Conservation (phyloP, 148 eudicot species). For the Dysphania ambrosioides region DNA sequence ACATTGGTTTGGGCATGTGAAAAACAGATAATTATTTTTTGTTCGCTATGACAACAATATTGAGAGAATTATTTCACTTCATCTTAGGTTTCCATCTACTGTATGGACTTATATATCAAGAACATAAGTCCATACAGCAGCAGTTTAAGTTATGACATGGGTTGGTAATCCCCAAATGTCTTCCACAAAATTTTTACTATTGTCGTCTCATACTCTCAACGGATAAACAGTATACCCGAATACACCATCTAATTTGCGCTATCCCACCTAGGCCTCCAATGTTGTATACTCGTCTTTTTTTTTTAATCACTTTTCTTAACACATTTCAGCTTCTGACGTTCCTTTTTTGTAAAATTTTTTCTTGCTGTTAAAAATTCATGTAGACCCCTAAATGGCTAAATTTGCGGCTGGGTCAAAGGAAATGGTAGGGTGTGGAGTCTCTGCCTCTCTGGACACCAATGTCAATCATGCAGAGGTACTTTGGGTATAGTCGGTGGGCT, state of each 20-base stretch:
- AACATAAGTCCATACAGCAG: neutral
- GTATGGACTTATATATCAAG: neutral
- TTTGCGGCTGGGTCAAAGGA: neutral
- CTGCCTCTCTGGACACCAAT: neutral
- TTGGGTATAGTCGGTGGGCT: conserved; percentile 17
- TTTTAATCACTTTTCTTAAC: neutral
- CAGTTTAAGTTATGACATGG: neutral
- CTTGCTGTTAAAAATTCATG: conserved; percentile 1
- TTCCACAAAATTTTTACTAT: neutral
- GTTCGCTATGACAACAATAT: neutral
- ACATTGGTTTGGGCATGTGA: too few species aligned
- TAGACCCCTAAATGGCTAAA: conserved; percentile 14
- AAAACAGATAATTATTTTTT: neutral
- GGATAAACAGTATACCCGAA: too few species aligned
- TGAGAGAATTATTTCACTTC: neutral
- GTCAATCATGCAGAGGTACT: conserved; percentile 1
- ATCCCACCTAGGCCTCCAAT: too few species aligned
- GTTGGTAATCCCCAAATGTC: neutral
- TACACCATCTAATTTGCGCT: too few species aligned
- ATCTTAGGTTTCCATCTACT: neutral
- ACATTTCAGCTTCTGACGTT: conserved; percentile 1
- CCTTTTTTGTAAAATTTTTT: too few species aligned
- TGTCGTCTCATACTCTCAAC: neutral
- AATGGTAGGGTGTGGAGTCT: neutral
- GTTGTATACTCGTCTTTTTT: neutral